Percentiles rank a stretch among this genome's conserved stretches.
Conservation (phyloP, 306 rosid genomes). For the Ziziphus jujuba region DNA sequence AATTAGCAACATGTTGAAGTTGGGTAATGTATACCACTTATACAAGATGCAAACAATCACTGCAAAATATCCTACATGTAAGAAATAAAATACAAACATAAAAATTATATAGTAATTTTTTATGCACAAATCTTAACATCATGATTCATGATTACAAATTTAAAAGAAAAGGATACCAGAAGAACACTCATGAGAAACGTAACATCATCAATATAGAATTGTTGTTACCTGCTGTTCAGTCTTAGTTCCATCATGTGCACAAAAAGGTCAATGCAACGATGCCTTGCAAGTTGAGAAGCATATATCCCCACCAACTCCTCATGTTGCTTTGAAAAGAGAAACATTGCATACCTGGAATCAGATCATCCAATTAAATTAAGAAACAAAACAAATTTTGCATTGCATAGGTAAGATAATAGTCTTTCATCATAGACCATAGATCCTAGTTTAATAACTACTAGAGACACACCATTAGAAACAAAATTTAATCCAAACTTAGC, state of each 20-base stretch:
- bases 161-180: background rate
- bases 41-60: background rate
- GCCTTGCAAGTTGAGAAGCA: constrained; percentile 94
- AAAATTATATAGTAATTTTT: constrained; percentile 1
- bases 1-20: too few relatives aligned
- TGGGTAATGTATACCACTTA: too few relatives aligned
- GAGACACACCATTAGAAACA: background rate
- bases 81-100: background rate
- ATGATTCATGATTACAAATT: too few relatives aligned
- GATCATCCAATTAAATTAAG: constrained; percentile 14
- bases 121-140: too few relatives aligned
- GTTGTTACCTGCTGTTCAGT: constrained; percentile 78
- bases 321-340: constrained; percentile 88
- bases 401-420: constrained; percentile 4
- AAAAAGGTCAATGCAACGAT: constrained; percentile 88
- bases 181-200: background rate
- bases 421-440: constrained; percentile 14
- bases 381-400: constrained; percentile 24
- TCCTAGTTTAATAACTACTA: background rate
- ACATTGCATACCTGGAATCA: constrained; percentile 85
- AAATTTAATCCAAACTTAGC: background rate
- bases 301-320: constrained; percentile 96
- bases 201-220: constrained; percentile 13
- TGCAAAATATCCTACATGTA: background rate
- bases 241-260: constrained; percentile 98